Evolutionary conservation across 345 rosid species (phyloP), one percentile per base, ranked within the genome.

Genomic region (Carallia pectinifolia): DNA sequence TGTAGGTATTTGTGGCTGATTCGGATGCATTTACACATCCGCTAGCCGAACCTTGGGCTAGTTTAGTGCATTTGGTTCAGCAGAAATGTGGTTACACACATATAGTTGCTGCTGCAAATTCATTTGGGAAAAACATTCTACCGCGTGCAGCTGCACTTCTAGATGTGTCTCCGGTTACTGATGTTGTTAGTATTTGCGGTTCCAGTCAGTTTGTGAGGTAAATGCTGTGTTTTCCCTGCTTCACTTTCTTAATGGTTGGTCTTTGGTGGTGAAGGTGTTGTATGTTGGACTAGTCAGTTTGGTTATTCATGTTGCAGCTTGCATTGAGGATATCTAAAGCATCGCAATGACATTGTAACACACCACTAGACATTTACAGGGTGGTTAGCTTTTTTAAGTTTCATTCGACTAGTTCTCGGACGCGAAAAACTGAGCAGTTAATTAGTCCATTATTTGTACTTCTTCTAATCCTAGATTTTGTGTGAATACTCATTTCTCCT

Each of bases 91-190:
- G 79, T 16, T 90, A 92, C 77, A 85, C 99, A 0, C 97, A 95
- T 34, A 83, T 95, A 19, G 65, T 95, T 74, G 81, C 94, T 75
- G 82, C 89, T 27, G 84, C 99, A 1, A 81, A 87, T 78, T 95
- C 99, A 61, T 95, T 95, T 59, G 98, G 99, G 79, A 95, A 95
- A 77, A 92, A 92, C 68, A 31, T 89, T 44, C 74, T 92, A 40
- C 98, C 99, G 1, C 96, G 99, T 72, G 91, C 91, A 1, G 98
- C 99, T 67, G 92, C 99, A 69, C 84, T 92, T 62, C 82, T 92
- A 68, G 97, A 92, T 77, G 94, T 95, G 76, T 92, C 94, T 80
- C 99, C 97, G 15, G 71, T 89, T 77, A 95, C 99, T 65, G 98
- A 95, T 85, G 96, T 95, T 72, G 77, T 84, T 81, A 82, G 75